phyloP scores from a whole-genome alignment of 306 rosid species.

The Lathyrus oleraceus region DNA sequence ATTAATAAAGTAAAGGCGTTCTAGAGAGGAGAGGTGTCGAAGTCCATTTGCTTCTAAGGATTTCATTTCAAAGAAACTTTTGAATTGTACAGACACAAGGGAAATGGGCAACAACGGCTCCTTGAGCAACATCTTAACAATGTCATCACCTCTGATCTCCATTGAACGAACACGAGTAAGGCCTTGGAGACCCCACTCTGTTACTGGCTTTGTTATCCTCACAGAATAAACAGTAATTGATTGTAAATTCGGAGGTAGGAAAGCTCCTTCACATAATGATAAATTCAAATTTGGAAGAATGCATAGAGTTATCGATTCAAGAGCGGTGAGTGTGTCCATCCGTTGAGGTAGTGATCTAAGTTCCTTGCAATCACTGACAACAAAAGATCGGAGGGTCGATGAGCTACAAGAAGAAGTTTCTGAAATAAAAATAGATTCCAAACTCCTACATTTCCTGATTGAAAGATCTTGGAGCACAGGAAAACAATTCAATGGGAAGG shows the following conservation, averaged over 20 bases:
- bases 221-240: rapidly evolving
- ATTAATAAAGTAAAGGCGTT: rapidly evolving
- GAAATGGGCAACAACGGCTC: background rate
- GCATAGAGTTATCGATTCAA: rapidly evolving
- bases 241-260: constrained; percentile 11
- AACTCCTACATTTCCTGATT: background rate
- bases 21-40: constrained; percentile 8
- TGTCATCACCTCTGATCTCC: background rate
- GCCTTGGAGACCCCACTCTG: background rate
- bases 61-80: background rate
- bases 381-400: background rate
- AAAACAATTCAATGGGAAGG: background rate
- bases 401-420: background rate
- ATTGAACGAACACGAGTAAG: background rate
- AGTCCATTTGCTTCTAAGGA: background rate
- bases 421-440: constrained; percentile 10
- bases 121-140: background rate
- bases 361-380: background rate
- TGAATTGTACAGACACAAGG: background rate
- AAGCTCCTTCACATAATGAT: background rate
- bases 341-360: constrained; percentile 1
- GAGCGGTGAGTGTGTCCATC: background rate
- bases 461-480: background rate
- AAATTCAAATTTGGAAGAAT: background rate
- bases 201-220: background rate